These are phyloP conservation scores for Juglanconis juglandina DNA, from an alignment of 2,329 filamentous ascomycete genomes.

Conservation along the genomic window DNA sequence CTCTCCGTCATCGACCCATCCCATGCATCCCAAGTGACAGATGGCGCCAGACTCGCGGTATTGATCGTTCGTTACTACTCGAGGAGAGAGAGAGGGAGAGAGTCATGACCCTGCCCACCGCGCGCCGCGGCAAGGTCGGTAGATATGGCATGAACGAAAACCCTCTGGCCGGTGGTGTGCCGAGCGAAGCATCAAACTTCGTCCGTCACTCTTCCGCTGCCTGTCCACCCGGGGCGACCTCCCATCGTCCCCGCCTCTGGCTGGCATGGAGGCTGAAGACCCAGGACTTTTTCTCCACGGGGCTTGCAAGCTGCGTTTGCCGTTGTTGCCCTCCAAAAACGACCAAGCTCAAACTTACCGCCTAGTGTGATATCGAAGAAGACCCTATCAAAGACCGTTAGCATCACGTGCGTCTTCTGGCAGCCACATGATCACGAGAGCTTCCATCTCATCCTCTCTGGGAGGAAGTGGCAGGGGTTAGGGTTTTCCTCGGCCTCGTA, in stretches of 20 bases:
- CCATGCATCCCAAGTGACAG: not conserved
- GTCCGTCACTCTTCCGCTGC: too few species aligned
- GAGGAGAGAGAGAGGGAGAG: not conserved
- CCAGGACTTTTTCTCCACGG: too few species aligned
- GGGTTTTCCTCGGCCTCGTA: not conserved
- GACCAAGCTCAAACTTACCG: slow-evolving; percentile 47
- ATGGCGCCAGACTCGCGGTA: too few species aligned
- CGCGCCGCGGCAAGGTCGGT: not conserved
- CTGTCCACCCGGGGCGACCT: too few species aligned
- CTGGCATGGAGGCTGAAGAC: too few species aligned
- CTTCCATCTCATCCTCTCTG: not conserved
- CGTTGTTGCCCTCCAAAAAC: not conserved
- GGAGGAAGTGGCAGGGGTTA: not conserved
- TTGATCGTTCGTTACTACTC: not conserved
- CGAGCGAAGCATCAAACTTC: not conserved
- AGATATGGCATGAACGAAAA: not conserved
- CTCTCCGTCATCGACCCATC: not conserved
- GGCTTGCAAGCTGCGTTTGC: too few species aligned
- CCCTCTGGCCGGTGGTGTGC: not conserved
- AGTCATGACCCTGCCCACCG: not conserved
- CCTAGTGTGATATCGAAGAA: slow-evolving; percentile 58
- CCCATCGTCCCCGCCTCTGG: too few species aligned
- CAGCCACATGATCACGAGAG: not conserved
- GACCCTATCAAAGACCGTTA: slow-evolving; percentile 30
- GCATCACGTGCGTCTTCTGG: slow-evolving; percentile 15